Conservation (phyloP, 2,329 filamentous ascomycete species). For the Hymenoscyphus occultus region DNA sequence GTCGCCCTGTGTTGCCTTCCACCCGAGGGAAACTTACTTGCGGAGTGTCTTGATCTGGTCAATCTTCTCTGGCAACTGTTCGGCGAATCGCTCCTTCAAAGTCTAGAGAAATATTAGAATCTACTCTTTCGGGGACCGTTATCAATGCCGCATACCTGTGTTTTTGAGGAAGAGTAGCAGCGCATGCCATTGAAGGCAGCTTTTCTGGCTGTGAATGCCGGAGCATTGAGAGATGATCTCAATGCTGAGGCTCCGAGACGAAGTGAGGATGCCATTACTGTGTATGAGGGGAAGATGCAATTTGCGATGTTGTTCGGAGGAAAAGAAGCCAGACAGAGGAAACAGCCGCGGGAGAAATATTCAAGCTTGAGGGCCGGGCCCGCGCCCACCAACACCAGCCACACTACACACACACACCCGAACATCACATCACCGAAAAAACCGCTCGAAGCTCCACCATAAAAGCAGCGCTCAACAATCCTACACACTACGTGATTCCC, state of each 20-base stretch:
- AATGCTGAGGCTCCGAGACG: constrained; percentile 79
- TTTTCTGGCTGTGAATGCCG: constrained; percentile 65
- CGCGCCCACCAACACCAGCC: neutral
- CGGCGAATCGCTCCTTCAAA: constrained; percentile 97
- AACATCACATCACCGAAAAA: neutral
- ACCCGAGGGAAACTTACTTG: constrained; percentile 62
- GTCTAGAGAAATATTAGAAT: constrained; percentile 53
- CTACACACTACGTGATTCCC: neutral
- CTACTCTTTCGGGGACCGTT: neutral
- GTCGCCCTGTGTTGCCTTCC: neutral
- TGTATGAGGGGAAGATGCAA: constrained; percentile 34
- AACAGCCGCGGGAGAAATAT: neutral
- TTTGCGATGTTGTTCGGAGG: constrained; percentile 28
- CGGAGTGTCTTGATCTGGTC: constrained; percentile 99
- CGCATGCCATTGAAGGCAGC: constrained; percentile 78
- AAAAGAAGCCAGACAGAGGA: neutral
- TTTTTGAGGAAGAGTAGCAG: constrained; percentile 91
- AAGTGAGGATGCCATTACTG: constrained; percentile 77
- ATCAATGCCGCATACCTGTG: constrained; percentile 59
- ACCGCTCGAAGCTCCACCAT: neutral
- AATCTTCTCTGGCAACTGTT: constrained; percentile 91
- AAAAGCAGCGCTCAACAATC: neutral
- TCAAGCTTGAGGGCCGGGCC: neutral
- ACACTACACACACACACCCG: too few relatives aligned
- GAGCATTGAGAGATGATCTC: constrained; percentile 68